Evolutionary conservation across 805 yeast species (phyloP).

Genomic region (Pichia membranifaciens): DNA sequence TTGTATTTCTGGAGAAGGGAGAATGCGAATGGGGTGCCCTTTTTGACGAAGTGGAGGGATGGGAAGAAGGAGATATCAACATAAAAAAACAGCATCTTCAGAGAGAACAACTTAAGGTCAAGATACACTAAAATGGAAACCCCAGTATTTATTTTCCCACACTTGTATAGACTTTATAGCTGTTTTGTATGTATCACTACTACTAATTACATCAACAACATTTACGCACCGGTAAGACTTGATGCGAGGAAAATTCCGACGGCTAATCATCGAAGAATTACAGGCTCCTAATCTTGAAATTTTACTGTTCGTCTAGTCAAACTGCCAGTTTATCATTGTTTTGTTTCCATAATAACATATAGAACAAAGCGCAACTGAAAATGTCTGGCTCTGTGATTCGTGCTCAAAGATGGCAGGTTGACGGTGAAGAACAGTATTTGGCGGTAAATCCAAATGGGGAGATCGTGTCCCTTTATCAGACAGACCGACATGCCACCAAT

Average conservation of each 20-base stretch:
- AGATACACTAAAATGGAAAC: slow-evolving; percentile 14
- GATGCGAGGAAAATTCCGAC: too few relatives aligned
- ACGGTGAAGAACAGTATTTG: slow-evolving; percentile 49
- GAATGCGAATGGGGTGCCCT: slow-evolving; percentile 75
- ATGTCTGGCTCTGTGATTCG: slow-evolving; percentile 60
- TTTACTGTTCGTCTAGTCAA: too few relatives aligned
- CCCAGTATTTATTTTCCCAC: too few relatives aligned
- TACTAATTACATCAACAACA: too few relatives aligned
- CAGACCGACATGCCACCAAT: slow-evolving; percentile 32
- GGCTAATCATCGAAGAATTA: too few relatives aligned
- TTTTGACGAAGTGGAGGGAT: slow-evolving; percentile 40
- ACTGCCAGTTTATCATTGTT: too few relatives aligned
- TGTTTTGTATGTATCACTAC: too few relatives aligned
- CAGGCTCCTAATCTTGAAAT: too few relatives aligned
- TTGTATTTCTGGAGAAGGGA: slow-evolving; percentile 68
- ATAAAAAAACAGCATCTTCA: slow-evolving; percentile 33
- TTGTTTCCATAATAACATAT: too few relatives aligned
- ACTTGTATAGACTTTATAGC: too few relatives aligned
- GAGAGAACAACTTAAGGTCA: slow-evolving; percentile 33
- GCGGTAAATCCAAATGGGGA: slow-evolving; percentile 78
- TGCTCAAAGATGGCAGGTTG: slow-evolving; percentile 56
- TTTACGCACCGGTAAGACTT: too few relatives aligned
- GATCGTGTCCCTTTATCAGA: slow-evolving; percentile 62
- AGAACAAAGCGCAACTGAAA: not conserved
- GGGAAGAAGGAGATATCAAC: slow-evolving; percentile 18